These are phyloP conservation scores for Schwanniomyces vanrijiae DNA, from an alignment of 805 yeast genomes.

Conservation along the genomic window DNA sequence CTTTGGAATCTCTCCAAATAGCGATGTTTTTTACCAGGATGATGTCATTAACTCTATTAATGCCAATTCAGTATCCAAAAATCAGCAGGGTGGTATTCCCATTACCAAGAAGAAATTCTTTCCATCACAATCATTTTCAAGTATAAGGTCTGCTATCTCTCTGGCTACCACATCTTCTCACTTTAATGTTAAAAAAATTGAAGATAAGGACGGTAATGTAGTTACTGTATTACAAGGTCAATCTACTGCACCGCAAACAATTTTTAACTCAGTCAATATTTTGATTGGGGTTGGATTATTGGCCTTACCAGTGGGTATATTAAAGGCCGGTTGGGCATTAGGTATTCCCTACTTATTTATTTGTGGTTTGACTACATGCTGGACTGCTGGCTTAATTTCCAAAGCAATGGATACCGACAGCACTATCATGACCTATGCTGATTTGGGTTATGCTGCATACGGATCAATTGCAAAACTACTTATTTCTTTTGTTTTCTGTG, in stretches of 20 bases:
- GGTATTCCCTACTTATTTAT: constrained; percentile 59
- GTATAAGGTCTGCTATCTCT: constrained; percentile 38
- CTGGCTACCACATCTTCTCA: constrained; percentile 45
- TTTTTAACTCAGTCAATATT: constrained; percentile 72
- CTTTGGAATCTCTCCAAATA: constrained; percentile 10
- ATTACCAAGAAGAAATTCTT: constrained; percentile 28
- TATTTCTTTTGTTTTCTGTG: constrained; percentile 70
- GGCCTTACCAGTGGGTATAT: constrained; percentile 65
- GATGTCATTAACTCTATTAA: constrained; percentile 29
- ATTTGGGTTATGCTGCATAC: constrained; percentile 81
- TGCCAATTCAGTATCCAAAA: constrained; percentile 23
- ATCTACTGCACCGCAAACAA: constrained; percentile 76
- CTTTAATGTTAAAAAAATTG: constrained; percentile 59
- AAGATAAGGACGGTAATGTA: constrained; percentile 67
- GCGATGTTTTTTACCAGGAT: constrained; percentile 42
- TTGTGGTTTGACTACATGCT: constrained; percentile 69
- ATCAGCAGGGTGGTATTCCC: constrained; percentile 15
- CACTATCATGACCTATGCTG: constrained; percentile 83
- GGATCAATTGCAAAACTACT: constrained; percentile 74
- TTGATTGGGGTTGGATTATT: constrained; percentile 68
- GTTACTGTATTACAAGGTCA: constrained; percentile 77
- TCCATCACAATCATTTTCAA: constrained; percentile 45
- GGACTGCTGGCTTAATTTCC: constrained; percentile 75
- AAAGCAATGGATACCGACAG: constrained; percentile 78
- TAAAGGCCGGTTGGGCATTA: constrained; percentile 62